Conservation (phyloP, 305 asterid genomes). For the Fraxinus sp. region DNA sequence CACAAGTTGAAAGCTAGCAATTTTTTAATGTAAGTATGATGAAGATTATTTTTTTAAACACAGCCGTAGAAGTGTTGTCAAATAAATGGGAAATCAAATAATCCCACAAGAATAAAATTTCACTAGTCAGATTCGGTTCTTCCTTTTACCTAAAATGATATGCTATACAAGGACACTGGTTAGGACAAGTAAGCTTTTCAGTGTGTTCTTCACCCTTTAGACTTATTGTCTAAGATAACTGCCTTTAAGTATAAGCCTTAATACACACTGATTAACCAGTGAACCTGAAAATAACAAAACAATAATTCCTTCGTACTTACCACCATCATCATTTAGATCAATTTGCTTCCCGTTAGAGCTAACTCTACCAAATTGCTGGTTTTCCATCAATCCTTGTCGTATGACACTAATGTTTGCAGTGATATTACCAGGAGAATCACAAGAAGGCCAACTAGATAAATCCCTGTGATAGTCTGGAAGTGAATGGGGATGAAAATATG, state of each 20-base stretch:
- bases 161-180: background rate
- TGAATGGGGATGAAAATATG: slow-evolving; percentile 70
- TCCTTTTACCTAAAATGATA: background rate
- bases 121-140: background rate
- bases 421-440: slow-evolving; percentile 66
- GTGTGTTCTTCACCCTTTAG: background rate
- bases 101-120: background rate
- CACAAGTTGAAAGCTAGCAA: slow-evolving; percentile 10
- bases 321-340: slow-evolving; percentile 64
- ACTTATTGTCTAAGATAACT: background rate
- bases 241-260: slow-evolving; percentile 1
- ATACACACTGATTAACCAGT: slow-evolving; percentile 1
- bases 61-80: background rate
- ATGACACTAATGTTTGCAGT: slow-evolving; percentile 55
- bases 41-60: slow-evolving; percentile 1
- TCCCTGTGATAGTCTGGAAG: slow-evolving; percentile 77
- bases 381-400: slow-evolving; percentile 54
- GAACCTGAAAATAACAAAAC: background rate
- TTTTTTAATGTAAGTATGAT: background rate
- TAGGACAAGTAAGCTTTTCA: background rate
- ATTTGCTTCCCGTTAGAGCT: slow-evolving; percentile 51
- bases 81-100: background rate
- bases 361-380: slow-evolving; percentile 59
- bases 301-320: slow-evolving; percentile 17
- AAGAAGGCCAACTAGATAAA: slow-evolving; percentile 53